Base-by-base conservation (phyloP, 2,329 filamentous ascomycete species). In the Alternaria gansuensis region DNA sequence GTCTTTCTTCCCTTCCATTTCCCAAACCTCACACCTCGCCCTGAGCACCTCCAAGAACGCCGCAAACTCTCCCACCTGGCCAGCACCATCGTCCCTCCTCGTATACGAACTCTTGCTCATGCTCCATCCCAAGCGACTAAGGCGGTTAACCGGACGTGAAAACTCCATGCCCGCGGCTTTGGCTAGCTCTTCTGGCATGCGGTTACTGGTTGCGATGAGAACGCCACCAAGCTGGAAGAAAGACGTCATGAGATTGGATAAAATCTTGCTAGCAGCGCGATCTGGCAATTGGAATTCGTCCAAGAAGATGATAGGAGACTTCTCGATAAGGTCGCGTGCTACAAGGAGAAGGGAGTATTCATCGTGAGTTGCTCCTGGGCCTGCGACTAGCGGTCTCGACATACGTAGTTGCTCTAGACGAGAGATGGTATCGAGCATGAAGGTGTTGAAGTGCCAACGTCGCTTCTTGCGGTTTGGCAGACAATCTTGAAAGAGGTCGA, bases 241-340 rank as follows among this genome's bases (percentile, higher is more conserved):
- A 2, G 85, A 84, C 6, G 90, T 91, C 74, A 95, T 88, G 2
- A 95, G 82, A 67, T 90, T 90, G 60, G 89, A 91, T 61, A 95
- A 79, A 45, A 94, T 91, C 75, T 93, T 94, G 68, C 87, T 90
- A 2, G 90, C 86, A 2, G 88, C 90, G 64, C 89, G 84, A 75
- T 94, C 91, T 0, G 91, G 91, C 36, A 95, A 83, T 72, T 95
- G 91, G 62, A 95, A 94, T 73, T 95, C 91, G 66, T 94, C 91
- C 2, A 94, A 78, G 68, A 95, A 95, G 13, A 94, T 76, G 33
- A 94, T 90, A 0, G 91, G 90, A 10, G 87, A 90, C 11, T 85
- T 88, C 54, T 91, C 85, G 11, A 93, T 86, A 72, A 93, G 85
- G 58, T 93, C 90, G 68, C 88, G 87, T 31, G 91, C 90, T 70